A percentile compares a stretch with the other conserved stretches of the same genome.
Evolutionary conservation across 2,329 filamentous ascomycete species (phyloP).

Genomic region (Colletotrichum magnum): DNA sequence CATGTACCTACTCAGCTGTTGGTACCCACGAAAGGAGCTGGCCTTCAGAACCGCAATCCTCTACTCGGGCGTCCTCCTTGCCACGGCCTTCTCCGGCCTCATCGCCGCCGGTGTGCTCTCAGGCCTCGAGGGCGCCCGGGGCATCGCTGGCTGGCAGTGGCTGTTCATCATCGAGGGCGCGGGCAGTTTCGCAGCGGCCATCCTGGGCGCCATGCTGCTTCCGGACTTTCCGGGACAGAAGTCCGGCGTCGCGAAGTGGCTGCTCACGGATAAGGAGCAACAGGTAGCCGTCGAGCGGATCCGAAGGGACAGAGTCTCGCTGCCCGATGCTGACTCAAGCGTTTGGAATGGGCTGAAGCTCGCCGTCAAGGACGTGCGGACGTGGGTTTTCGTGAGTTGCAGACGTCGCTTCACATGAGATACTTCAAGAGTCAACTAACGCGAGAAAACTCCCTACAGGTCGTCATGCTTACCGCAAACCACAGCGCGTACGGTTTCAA

Average conservation of each 20-base stretch:
- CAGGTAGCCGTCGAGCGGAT: conserved; percentile 38
- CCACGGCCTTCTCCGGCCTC: conserved; percentile 22
- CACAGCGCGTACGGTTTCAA: conserved; percentile 45
- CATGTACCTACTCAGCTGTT: conserved; percentile 71
- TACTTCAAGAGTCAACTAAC: not conserved
- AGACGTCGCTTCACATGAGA: not conserved
- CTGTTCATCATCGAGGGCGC: conserved; percentile 23
- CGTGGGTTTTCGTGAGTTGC: conserved; percentile 44
- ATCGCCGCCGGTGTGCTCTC: conserved; percentile 43
- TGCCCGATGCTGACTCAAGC: conserved; percentile 30
- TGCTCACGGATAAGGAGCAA: conserved; percentile 10
- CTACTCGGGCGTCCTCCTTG: conserved; percentile 13
- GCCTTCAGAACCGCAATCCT: conserved; percentile 60
- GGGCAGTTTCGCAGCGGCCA: conserved; percentile 15
- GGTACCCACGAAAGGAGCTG: conserved; percentile 79
- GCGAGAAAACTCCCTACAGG: not conserved
- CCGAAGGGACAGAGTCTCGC: conserved; percentile 43
- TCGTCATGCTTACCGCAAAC: conserved; percentile 42
- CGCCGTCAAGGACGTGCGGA: conserved; percentile 43
- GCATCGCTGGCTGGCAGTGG: conserved; percentile 11
- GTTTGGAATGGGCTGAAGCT: conserved; percentile 42
- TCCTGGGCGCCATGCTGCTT: conserved; percentile 3
- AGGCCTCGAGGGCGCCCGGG: conserved; percentile 1
- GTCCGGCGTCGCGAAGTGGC: conserved; percentile 17
- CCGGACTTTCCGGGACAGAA: conserved; percentile 30